Conservation (phyloP, 2,329 filamentous ascomycete species). For the Botrytis squamosa region DNA sequence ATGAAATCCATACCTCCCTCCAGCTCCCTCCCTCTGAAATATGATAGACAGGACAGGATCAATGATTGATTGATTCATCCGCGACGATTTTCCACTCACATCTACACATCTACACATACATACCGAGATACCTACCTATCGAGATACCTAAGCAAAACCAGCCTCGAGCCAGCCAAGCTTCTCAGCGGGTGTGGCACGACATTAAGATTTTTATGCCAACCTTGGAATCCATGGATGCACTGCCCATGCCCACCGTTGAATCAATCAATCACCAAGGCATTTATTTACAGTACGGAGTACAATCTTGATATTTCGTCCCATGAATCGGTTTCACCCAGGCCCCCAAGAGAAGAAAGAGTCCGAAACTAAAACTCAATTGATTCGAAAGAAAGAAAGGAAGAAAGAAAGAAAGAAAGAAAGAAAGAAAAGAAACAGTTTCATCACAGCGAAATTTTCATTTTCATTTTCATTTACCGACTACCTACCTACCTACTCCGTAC, state of each 20-base stretch:
- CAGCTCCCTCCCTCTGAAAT: not conserved
- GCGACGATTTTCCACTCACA: not conserved
- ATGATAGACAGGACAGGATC: not conserved
- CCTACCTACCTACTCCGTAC: not conserved
- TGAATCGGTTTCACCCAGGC: not conserved
- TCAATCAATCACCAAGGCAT: not conserved
- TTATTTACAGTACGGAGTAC: not conserved
- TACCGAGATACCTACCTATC: not conserved
- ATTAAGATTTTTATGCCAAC: slow-evolving; percentile 1
- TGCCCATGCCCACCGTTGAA: not conserved
- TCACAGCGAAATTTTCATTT: not conserved
- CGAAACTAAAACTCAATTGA: not conserved
- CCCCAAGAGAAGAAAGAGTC: too few relatives aligned
- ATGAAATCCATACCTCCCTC: not conserved
- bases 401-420: not conserved
- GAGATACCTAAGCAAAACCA: not conserved
- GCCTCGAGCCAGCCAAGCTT: not conserved
- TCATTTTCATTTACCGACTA: not conserved
- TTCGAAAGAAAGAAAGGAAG: not conserved
- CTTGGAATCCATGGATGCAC: not conserved
- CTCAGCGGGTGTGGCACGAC: not conserved
- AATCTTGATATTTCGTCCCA: not conserved
- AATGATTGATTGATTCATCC: not conserved
- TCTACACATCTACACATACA: not conserved
- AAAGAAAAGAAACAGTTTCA: not conserved